Conservation (phyloP, 495 filamentous ascomycete genomes). For the Neurospora sublineolata region DNA sequence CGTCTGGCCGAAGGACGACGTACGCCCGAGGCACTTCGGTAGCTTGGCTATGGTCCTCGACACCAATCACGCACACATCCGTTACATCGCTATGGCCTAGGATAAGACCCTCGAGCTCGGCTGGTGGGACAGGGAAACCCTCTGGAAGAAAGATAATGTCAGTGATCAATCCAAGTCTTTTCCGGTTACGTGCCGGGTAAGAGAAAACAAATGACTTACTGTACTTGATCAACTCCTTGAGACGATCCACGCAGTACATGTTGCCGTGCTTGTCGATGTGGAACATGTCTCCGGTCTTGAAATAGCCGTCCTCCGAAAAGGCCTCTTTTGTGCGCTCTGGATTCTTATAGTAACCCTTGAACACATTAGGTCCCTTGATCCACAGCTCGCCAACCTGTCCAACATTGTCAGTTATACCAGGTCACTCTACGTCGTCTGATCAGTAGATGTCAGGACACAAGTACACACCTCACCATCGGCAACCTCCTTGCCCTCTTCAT, state of each 20-base stretch:
- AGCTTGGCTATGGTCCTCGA: conserved; percentile 56
- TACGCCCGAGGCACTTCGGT: conserved; percentile 81
- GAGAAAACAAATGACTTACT: conserved; percentile 19
- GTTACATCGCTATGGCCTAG: conserved; percentile 58
- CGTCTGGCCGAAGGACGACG: conserved; percentile 52
- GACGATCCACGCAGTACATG: conserved; percentile 60
- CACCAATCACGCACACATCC: conserved; percentile 76
- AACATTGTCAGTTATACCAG: not conserved
- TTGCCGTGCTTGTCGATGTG: conserved; percentile 46
- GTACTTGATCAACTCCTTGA: conserved; percentile 89
- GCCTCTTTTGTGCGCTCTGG: conserved; percentile 49
- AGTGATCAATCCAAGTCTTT: not conserved
- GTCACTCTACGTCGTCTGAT: not conserved
- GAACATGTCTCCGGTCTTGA: conserved; percentile 71
- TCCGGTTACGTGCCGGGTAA: not conserved
- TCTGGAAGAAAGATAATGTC: conserved; percentile 21
- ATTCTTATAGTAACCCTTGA: conserved; percentile 68
- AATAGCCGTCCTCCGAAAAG: conserved; percentile 63
- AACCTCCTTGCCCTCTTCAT: conserved; percentile 48
- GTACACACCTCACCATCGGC: conserved; percentile 29
- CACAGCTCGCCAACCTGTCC: conserved; percentile 57
- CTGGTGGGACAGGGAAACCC: conserved; percentile 80
- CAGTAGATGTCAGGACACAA: not conserved
- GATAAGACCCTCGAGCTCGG: conserved; percentile 76
- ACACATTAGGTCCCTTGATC: conserved; percentile 67